Evolutionary conservation across 345 rosid species (phyloP).

Genomic region (Isatis tinctoria): DNA sequence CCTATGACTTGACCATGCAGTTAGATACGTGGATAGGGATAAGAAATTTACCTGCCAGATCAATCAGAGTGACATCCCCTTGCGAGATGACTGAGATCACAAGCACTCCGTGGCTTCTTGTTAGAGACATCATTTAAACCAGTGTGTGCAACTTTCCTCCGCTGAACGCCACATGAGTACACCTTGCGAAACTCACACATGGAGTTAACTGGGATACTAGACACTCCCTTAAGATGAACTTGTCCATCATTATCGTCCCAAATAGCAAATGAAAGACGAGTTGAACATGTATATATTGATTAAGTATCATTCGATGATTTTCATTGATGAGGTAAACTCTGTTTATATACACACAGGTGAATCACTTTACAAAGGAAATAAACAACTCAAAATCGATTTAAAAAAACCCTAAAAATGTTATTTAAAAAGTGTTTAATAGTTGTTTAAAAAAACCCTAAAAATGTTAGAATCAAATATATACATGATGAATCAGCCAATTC

Average conservation of each 20-base stretch:
- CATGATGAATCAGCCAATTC: too few species aligned
- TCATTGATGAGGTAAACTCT: too few species aligned
- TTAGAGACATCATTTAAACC: conserved; percentile 85
- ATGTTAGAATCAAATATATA: too few species aligned
- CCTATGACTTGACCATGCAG: not conserved
- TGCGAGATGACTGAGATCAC: conserved; percentile 55
- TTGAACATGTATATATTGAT: too few species aligned
- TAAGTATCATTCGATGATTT: too few species aligned
- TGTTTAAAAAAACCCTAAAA: too few species aligned
- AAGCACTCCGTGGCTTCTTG: conserved; percentile 89
- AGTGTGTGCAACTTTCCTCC: conserved; percentile 80
- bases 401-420: too few species aligned
- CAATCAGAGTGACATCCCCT: conserved; percentile 53
- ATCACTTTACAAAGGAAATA: too few species aligned
- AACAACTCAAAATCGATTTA: too few species aligned
- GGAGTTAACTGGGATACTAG: conserved; percentile 51
- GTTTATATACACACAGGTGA: too few species aligned
- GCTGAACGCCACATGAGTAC: conserved; percentile 52
- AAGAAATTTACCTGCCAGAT: conserved; percentile 65
- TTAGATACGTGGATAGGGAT: not conserved
- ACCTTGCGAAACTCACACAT: conserved; percentile 56
- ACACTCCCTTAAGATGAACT: conserved; percentile 75
- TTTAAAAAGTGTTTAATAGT: too few species aligned
- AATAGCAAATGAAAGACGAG: too few species aligned
- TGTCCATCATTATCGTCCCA: conserved; percentile 71